A percentile compares a stretch with the other conserved stretches of the same genome.
These are phyloP conservation scores for Tremella yokohamensis DNA, from an alignment of 768 basidiomycete species.

Conservation along the genomic window DNA sequence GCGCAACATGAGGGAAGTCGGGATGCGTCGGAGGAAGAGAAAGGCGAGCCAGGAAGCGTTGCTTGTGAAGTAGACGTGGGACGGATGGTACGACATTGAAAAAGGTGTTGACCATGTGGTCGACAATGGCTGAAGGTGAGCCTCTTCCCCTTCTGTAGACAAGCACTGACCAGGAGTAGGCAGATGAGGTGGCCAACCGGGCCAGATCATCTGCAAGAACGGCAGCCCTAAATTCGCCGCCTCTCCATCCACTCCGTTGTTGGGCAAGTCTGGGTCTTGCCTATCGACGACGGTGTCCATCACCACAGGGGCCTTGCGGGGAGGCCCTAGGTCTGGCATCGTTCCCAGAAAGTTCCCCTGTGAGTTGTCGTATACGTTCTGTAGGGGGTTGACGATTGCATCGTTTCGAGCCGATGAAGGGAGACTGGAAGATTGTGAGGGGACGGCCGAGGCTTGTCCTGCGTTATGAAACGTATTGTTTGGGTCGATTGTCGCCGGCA, in stretches of 20 bases:
- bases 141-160: not conserved
- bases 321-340: not conserved
- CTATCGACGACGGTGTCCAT: conserved; percentile 12
- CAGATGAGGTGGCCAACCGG: conserved; percentile 30
- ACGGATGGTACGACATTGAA: conserved; percentile 76
- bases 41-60: conserved; percentile 64
- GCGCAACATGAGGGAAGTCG: conserved; percentile 65
- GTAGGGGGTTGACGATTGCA: too few relatives aligned
- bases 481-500: not conserved
- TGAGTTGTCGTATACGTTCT: not conserved
- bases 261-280: too few relatives aligned
- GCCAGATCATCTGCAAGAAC: conserved; percentile 31
- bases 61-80: conserved; percentile 63
- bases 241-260: conserved; percentile 4
- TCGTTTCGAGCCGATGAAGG: not conserved
- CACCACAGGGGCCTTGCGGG: not conserved
- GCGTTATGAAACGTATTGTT: not conserved
- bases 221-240: conserved; percentile 23
- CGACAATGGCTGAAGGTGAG: conserved; percentile 18
- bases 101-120: conserved; percentile 63
- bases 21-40: conserved; percentile 65
- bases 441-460: not conserved
- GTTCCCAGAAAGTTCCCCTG: not conserved
- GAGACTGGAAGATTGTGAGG: not conserved
- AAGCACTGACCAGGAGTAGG: conserved; percentile 20